Conservation (phyloP, 495 filamentous ascomycete genomes). For the Penicillium tannophilum region DNA sequence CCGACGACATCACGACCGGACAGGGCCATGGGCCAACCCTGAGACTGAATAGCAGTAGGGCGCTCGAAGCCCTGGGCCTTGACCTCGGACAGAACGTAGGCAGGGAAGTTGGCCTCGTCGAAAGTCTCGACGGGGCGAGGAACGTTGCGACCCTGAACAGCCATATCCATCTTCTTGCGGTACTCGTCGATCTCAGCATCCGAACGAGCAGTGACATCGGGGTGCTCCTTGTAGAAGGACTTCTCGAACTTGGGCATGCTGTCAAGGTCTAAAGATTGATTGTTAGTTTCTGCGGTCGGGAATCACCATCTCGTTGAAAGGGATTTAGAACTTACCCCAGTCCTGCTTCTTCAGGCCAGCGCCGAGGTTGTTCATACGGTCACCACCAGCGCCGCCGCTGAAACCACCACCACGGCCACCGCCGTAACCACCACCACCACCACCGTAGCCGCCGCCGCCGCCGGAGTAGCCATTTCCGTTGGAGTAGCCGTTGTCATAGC, state of each 20-base stretch:
- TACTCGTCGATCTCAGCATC: slow-evolving; percentile 82
- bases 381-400: slow-evolving; percentile 64
- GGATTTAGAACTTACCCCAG: slow-evolving; percentile 66
- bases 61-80: slow-evolving; percentile 93
- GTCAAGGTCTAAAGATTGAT: slow-evolving; percentile 60
- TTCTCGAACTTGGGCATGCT: slow-evolving; percentile 96
- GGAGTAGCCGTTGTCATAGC: slow-evolving; percentile 51
- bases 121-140: slow-evolving; percentile 94
- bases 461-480: slow-evolving; percentile 37
- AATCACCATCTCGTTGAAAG: background rate
- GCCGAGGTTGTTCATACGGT: slow-evolving; percentile 92
- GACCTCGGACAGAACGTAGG: slow-evolving; percentile 96
- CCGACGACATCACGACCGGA: slow-evolving; percentile 98
- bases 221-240: slow-evolving; percentile 96
- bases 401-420: slow-evolving; percentile 56
- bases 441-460: slow-evolving; percentile 43
- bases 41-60: slow-evolving; percentile 94
- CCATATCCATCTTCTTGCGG: slow-evolving; percentile 77
- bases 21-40: slow-evolving; percentile 99
- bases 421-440: slow-evolving; percentile 51
- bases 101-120: slow-evolving; percentile 95
- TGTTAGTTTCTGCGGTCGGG: slow-evolving; percentile 29
- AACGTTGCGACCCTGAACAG: slow-evolving; percentile 73
- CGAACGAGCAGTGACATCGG: slow-evolving; percentile 72
- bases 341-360: slow-evolving; percentile 79